Percentiles rank a stretch among this genome's conserved stretches.
phyloP scores from a whole-genome alignment of 2,329 filamentous ascomycete species.

The Amylocarpus encephaloides region DNA sequence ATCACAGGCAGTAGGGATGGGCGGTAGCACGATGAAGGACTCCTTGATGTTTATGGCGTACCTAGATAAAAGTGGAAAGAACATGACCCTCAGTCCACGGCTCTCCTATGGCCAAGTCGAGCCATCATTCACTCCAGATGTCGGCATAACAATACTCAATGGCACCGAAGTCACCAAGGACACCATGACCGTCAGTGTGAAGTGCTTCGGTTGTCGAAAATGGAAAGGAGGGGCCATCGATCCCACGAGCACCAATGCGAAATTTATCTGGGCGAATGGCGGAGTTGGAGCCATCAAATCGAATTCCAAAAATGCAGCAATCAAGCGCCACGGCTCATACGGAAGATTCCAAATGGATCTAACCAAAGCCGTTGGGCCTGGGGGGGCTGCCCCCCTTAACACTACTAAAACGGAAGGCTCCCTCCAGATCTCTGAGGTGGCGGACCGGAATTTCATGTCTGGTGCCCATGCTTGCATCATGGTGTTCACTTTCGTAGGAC shows the following conservation, averaged over 20 bases:
- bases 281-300: constrained; percentile 39
- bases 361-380: constrained; percentile 41
- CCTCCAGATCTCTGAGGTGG: constrained; percentile 36
- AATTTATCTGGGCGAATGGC: constrained; percentile 52
- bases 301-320: constrained; percentile 37
- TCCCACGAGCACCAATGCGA: constrained; percentile 40
- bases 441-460: constrained; percentile 26
- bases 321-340: constrained; percentile 47
- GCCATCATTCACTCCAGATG: constrained; percentile 39
- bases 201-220: constrained; percentile 46
- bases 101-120: constrained; percentile 45
- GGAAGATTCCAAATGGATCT: constrained; percentile 53
- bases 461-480: constrained; percentile 40
- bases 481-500: constrained; percentile 47
- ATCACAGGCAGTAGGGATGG: constrained; percentile 44
- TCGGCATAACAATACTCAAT: constrained; percentile 40
- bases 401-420: constrained; percentile 25
- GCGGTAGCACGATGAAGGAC: constrained; percentile 44
- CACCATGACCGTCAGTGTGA: constrained; percentile 42
- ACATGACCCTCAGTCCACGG: constrained; percentile 52
- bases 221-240: constrained; percentile 47
- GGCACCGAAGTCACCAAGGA: constrained; percentile 42
- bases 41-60: constrained; percentile 52
- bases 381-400: constrained; percentile 32
- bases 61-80: constrained; percentile 38